Conservation (phyloP, 352 stramenopile genomes). For the Pythium myriotylum region DNA sequence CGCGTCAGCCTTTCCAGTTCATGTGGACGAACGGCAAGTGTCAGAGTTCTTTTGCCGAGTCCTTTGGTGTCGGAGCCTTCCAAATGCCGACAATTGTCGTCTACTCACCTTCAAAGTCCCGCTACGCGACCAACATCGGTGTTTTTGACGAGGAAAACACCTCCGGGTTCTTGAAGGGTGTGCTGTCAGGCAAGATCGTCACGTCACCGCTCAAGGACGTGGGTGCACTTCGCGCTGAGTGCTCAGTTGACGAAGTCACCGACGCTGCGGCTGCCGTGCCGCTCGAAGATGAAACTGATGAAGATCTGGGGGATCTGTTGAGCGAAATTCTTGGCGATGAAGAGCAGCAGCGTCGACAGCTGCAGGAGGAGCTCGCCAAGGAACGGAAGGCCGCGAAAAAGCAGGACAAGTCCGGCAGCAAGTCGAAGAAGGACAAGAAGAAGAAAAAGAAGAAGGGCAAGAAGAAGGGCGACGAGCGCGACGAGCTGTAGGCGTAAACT, state of each 20-base stretch:
- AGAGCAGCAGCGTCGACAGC: conserved; percentile 50
- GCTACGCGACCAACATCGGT: conserved; percentile 71
- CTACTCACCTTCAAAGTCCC: conserved; percentile 73
- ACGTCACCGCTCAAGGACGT: conserved; percentile 54
- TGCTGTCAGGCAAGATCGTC: conserved; percentile 66
- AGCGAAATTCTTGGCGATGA: conserved; percentile 77
- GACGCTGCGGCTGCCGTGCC: conserved; percentile 27
- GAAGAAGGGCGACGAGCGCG: conserved; percentile 51
- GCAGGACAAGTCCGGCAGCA: conserved; percentile 37
- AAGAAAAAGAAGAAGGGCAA: conserved; percentile 52
- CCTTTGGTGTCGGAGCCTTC: conserved; percentile 68
- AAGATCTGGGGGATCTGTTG: conserved; percentile 65
- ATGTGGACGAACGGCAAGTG: conserved; percentile 82
- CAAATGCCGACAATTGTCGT: conserved; percentile 79
- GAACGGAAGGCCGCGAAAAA: conserved; percentile 39
- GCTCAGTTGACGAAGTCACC: conserved; percentile 48
- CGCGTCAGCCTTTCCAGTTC: conserved; percentile 64
- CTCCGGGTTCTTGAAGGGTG: conserved; percentile 54
- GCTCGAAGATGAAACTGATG: conserved; percentile 44
- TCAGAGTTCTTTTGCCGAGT: conserved; percentile 65
- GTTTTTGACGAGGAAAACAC: conserved; percentile 67
- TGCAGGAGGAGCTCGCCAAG: conserved; percentile 52
- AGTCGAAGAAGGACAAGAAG: conserved; percentile 46
- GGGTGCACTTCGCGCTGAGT: conserved; percentile 48
- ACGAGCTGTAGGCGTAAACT: conserved; percentile 43